Conservation (phyloP, 225 moss, liverwort and hornwort genomes). For the Marchantia paleacea region DNA sequence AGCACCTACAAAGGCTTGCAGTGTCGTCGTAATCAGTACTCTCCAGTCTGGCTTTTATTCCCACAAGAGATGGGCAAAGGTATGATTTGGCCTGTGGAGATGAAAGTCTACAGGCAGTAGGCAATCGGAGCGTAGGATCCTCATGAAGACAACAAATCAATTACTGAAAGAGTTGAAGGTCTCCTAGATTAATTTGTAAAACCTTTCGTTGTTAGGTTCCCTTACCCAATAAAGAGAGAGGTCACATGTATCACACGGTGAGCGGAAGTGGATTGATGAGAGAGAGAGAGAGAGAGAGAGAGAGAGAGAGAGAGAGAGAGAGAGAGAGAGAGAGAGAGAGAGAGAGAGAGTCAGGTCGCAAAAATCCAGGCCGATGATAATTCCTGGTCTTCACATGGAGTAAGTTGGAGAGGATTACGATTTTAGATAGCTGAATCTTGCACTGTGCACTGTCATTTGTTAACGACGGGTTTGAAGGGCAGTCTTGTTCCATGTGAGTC, state of each 20-base stretch:
- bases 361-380: constrained; percentile 19
- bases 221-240: constrained; percentile 32
- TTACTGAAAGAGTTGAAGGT: constrained; percentile 21
- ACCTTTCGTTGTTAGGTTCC: constrained; percentile 33
- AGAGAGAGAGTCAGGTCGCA: constrained; percentile 18
- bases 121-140: constrained; percentile 6
- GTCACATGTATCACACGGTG: constrained; percentile 28
- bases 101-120: constrained; percentile 4
- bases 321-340: not conserved
- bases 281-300: constrained; percentile 5
- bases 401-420: constrained; percentile 14
- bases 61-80: constrained; percentile 13
- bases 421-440: constrained; percentile 21
- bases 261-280: constrained; percentile 27
- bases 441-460: constrained; percentile 20
- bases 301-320: not conserved
- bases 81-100: constrained; percentile 17
- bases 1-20: constrained; percentile 93
- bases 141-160: constrained; percentile 6
- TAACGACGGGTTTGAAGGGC: constrained; percentile 24
- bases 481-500: constrained; percentile 24
- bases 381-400: constrained; percentile 26
- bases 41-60: constrained; percentile 10
- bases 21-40: constrained; percentile 60
- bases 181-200: constrained; percentile 25